Evolutionary conservation across 202 grass and related monocot genomes (phyloP).

Genomic region (Panicum hallii): DNA sequence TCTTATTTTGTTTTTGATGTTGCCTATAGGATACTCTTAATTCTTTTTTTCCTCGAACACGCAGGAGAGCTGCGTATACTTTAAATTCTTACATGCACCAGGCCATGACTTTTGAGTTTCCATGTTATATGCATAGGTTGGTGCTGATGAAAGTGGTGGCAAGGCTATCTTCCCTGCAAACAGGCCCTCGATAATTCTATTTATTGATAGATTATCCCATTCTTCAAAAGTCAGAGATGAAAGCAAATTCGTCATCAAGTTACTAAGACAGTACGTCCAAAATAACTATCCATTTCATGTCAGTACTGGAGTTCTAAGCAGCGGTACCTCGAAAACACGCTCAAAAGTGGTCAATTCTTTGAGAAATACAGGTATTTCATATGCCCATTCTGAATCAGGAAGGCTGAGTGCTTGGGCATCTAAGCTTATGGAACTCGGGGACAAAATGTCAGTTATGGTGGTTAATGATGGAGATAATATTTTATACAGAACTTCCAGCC

Average conservation of each 20-base stretch:
- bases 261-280: constrained; percentile 77
- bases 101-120: constrained; percentile 48
- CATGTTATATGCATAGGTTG: constrained; percentile 67
- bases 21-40: constrained; percentile 19
- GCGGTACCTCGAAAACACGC: constrained; percentile 40
- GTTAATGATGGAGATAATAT: constrained; percentile 73
- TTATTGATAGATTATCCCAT: constrained; percentile 82
- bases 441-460: constrained; percentile 82
- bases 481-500: constrained; percentile 55
- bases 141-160: constrained; percentile 56
- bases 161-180: constrained; percentile 74
- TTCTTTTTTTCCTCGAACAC: not conserved
- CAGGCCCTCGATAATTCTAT: constrained; percentile 81
- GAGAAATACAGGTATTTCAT: constrained; percentile 54
- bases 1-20: constrained; percentile 39
- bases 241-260: constrained; percentile 76
- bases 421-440: constrained; percentile 70
- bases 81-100: constrained; percentile 39
- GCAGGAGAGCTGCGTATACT: not conserved
- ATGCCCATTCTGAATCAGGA: constrained; percentile 39
- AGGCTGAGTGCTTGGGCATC: constrained; percentile 61
- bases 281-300: constrained; percentile 60
- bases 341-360: constrained; percentile 51
- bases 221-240: constrained; percentile 74
- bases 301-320: constrained; percentile 38